phyloP scores from a whole-genome alignment of 1,284 basidiomycete species.

The Tilletia caries region DNA sequence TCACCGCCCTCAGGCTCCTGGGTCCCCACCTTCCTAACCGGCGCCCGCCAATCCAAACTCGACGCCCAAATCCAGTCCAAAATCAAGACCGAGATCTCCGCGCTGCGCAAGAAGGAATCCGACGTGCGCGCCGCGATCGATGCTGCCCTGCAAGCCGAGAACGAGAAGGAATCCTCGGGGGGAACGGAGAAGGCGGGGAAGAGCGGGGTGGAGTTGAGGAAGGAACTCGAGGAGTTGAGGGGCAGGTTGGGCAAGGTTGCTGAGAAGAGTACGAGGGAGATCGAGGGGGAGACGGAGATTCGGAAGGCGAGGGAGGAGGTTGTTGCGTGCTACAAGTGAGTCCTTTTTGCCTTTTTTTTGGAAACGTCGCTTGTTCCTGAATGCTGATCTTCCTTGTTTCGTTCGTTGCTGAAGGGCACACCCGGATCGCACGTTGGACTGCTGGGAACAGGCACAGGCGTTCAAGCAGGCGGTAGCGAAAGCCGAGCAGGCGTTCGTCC shows the following conservation, averaged over 20 bases:
- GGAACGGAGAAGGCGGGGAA: constrained; percentile 30
- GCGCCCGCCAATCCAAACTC: constrained; percentile 34
- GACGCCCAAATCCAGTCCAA: constrained; percentile 44
- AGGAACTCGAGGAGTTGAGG: constrained; percentile 44
- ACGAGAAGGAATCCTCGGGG: constrained; percentile 29
- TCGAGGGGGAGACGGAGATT: constrained; percentile 59
- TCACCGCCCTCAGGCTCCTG: neutral
- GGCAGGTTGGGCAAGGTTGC: neutral
- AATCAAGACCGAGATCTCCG: constrained; percentile 44
- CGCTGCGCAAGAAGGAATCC: constrained; percentile 44
- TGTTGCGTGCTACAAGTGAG: constrained; percentile 70
- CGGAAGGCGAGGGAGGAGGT: constrained; percentile 68
- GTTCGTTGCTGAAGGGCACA: constrained; percentile 59
- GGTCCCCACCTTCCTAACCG: constrained; percentile 12
- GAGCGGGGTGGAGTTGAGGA: constrained; percentile 39
- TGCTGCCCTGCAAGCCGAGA: constrained; percentile 48
- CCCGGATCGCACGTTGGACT: constrained; percentile 65
- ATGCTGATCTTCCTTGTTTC: neutral
- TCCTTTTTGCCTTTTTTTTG: constrained; percentile 19
- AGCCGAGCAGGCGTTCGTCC: constrained; percentile 61
- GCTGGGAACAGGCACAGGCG: constrained; percentile 69
- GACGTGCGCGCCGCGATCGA: constrained; percentile 45
- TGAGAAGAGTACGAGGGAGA: neutral
- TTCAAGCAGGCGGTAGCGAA: constrained; percentile 70
- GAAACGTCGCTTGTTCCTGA: neutral